These are phyloP conservation scores for Paradendryphiella salina DNA, from an alignment of 2,329 filamentous ascomycete species.

Conservation along the genomic window DNA sequence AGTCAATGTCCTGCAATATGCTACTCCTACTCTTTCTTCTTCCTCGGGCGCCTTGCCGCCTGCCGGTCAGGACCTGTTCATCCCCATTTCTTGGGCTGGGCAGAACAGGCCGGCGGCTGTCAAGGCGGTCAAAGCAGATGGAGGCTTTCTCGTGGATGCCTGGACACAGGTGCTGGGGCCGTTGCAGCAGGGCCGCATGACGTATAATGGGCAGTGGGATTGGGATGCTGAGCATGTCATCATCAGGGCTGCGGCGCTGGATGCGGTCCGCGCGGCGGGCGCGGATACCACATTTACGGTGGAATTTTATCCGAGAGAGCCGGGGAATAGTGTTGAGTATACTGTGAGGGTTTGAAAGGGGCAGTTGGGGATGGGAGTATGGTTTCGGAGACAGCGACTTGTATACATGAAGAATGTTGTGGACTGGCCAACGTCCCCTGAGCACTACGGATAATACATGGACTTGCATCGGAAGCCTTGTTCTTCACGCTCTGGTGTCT, in stretches of 20 bases:
- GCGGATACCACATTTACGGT: conserved; percentile 56
- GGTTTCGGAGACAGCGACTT: too few relatives aligned
- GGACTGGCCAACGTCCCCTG: too few relatives aligned
- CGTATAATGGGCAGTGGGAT: conserved; percentile 57
- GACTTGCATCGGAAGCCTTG: too few relatives aligned
- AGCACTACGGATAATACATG: too few relatives aligned
- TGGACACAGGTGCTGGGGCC: conserved; percentile 60
- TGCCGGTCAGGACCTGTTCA: conserved; percentile 49
- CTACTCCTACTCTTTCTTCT: conserved; percentile 44
- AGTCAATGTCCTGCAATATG: conserved; percentile 59
- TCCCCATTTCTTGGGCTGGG: conserved; percentile 59
- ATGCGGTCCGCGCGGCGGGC: conserved; percentile 53
- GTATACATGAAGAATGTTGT: too few relatives aligned
- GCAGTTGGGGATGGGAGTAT: too few relatives aligned
- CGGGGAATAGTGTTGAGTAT: conserved; percentile 55
- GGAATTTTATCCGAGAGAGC: conserved; percentile 59
- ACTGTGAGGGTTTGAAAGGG: conserved; percentile 48
- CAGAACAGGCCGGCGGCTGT: conserved; percentile 56
- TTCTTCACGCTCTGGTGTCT: too few relatives aligned
- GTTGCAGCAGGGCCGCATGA: conserved; percentile 54
- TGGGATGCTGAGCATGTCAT: conserved; percentile 55
- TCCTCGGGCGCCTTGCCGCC: conserved; percentile 40
- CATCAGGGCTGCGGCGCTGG: conserved; percentile 51
- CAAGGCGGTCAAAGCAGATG: conserved; percentile 55
- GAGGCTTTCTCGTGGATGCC: conserved; percentile 57